phyloP scores from a whole-genome alignment of 441 rosid genomes.

The Bocquillonia castaneifolia region DNA sequence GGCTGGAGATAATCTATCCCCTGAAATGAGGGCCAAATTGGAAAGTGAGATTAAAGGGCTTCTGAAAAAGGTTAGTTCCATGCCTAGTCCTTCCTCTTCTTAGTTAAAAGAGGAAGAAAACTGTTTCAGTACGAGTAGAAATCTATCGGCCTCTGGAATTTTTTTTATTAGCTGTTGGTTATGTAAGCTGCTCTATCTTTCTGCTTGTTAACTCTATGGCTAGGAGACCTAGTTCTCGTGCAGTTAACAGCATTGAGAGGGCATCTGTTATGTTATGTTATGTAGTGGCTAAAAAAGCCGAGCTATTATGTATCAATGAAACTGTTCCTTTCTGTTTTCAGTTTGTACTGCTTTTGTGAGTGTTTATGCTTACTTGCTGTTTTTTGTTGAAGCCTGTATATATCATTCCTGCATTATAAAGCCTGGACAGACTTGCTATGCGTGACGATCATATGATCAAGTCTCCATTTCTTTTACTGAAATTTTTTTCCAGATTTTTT shows the following conservation, averaged over 20 bases:
- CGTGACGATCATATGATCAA: neutral
- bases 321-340: neutral
- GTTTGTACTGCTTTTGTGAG: neutral
- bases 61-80: constrained; percentile 57
- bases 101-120: constrained; percentile 22
- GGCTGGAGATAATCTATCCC: constrained; percentile 70
- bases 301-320: neutral
- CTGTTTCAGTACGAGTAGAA: constrained; percentile 10
- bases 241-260: neutral
- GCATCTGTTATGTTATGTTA: no score
- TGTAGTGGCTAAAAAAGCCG: constrained; percentile 7
- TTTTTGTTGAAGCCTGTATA: neutral
- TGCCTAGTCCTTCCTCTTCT: constrained; percentile 53
- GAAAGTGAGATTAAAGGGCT: constrained; percentile 72
- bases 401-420: neutral
- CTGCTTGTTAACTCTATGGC: neutral
- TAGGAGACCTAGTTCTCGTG: constrained; percentile 2
- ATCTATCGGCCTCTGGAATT: constrained; percentile 8
- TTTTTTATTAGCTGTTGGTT: constrained; percentile 18
- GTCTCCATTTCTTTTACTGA: no score
- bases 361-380: neutral
- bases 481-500: no score
- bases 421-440: neutral
- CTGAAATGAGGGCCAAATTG: constrained; percentile 58
- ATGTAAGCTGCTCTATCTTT: neutral